Evolutionary conservation across 176 grass and related monocot genomes (phyloP), one percentile per base, ranked within the genome.

Genomic region (Microstegium vimineum): DNA sequence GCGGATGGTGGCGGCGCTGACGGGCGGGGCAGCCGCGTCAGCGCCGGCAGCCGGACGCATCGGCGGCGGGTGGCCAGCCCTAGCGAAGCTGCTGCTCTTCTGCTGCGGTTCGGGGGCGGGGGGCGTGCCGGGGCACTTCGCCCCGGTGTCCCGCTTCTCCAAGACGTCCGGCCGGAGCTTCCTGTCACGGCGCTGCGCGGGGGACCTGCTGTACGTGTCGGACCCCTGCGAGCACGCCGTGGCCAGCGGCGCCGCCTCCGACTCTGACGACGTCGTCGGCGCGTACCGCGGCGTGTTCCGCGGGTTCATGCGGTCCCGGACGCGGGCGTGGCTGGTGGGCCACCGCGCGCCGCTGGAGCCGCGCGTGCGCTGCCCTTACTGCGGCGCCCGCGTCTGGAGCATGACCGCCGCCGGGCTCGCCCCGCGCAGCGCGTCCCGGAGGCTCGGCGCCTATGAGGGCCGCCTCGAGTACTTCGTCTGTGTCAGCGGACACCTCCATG

Each of bases 391-490:
- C 32, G 94, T 94, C 4, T 97, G 94, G 94, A 97, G 91, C 85
- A 89, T 97, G 62, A 97, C 89, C 3, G 94, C 87, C 0, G 94
- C 94, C 0, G 75, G 89, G 0, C 86, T 97, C 18, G 83, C 92
- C 1, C 91, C 94, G 10, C 83, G 85, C 1, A 88, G 84, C 80
- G 94, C 94, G 23, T 88, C 78, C 14, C 75, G 86, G 0, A 23
- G 94, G 0, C 91, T 97, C 16, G 94, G 94, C 41, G 66, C 94
- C 10, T 34, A 82, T 71, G 73, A 91, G 16, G 86, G 62, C 2
- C 25, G 49, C 1, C 73, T 97, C 45, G 94, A 97, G 94, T 97
- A 97, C 73, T 94, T 94, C 60, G 89, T 97, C 64, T 97, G 94
- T 84, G 91, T 97, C 51, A 91, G 90, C 62, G 91, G 94, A 0